phyloP scores from a whole-genome alignment of 2,329 filamentous ascomycete species.

The Colletotrichum spaethianum region DNA sequence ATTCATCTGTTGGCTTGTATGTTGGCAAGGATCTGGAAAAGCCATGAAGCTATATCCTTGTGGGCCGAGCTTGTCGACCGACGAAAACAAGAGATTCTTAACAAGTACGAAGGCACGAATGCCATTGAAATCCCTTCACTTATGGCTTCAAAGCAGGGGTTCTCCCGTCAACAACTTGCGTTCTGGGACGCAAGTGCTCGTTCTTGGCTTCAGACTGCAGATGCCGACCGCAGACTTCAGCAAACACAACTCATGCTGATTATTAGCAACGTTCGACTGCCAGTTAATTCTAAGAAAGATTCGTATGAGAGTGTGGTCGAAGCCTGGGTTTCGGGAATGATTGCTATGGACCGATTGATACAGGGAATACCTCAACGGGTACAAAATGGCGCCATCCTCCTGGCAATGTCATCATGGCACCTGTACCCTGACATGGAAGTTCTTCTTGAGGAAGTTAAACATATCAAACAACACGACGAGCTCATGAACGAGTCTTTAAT shows the following conservation, averaged over 20 bases:
- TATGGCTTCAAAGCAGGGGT: neutral
- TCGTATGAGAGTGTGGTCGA: too few relatives aligned
- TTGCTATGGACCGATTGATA: too few relatives aligned
- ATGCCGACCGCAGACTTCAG: neutral
- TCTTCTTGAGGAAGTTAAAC: too few relatives aligned
- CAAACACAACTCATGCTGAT: too few relatives aligned
- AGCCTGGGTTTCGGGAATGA: too few relatives aligned
- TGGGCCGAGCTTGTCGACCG: slow-evolving; percentile 48
- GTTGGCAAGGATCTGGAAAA: slow-evolving; percentile 46
- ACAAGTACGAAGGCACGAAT: slow-evolving; percentile 9
- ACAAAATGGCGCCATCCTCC: too few relatives aligned
- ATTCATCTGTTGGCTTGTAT: slow-evolving; percentile 52
- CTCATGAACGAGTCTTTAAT: too few relatives aligned
- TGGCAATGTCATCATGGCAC: too few relatives aligned
- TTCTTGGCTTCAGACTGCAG: slow-evolving; percentile 50
- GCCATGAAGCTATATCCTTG: slow-evolving; percentile 46
- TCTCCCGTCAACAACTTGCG: slow-evolving; percentile 44
- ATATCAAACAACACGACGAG: too few relatives aligned
- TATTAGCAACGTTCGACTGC: neutral
- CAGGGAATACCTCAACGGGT: too few relatives aligned
- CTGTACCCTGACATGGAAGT: too few relatives aligned
- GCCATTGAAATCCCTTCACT: slow-evolving; percentile 15
- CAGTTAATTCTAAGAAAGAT: too few relatives aligned
- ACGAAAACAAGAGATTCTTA: slow-evolving; percentile 41
- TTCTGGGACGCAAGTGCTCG: slow-evolving; percentile 55